Evolutionary conservation across 2,329 filamentous ascomycete species (phyloP), one percentile per base, ranked within the genome.

Genomic region (Calonectria henricotiae): DNA sequence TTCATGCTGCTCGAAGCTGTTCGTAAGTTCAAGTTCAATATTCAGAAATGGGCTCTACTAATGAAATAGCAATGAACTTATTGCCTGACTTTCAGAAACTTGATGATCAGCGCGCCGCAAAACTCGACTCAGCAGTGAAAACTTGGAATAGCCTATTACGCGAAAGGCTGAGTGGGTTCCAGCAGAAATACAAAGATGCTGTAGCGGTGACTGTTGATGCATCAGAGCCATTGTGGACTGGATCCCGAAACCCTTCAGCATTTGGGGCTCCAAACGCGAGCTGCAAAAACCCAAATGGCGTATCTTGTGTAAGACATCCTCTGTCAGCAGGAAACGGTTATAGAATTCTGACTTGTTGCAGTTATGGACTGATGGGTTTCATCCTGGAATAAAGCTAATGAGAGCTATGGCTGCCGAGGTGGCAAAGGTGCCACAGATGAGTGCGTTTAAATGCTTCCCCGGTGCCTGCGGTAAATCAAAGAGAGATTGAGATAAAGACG

Each of bases 1-100:
- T 92, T 92, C 70, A 82, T 87, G 1, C 85, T 92, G 63, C 71
- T 92, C 27, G 89, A 86, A 62, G 89, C 91, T 0, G 90, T 90
- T 1, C 88, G 78, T 79, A 67, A 72, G 78, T 69, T 2, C 0
- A 5, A 5, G 2, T 11, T 23, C 12, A 9, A 25, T 25, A 12
- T 23, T 23, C 5, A 12, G 11, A 25, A 4, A 23, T 11, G 12
- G 6, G 7, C 20, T 17, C 12, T 15, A 32, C 51, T 58, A 20
- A 58, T 13, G 12, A 12, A 25, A 3, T 11, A 58, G 51, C 51
- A 25, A 15, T 58, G 30, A 39, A 39, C 17, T 15, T 58, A 3
- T 5, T 39, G 51, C 51, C 51, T 11, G 32, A 25, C 30, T 39
- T 39, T 15, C 32, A 17, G 13, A 58, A 58, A 5, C 32, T 55